Conservation (phyloP, 768 basidiomycete species). For the Boletales sp. region DNA sequence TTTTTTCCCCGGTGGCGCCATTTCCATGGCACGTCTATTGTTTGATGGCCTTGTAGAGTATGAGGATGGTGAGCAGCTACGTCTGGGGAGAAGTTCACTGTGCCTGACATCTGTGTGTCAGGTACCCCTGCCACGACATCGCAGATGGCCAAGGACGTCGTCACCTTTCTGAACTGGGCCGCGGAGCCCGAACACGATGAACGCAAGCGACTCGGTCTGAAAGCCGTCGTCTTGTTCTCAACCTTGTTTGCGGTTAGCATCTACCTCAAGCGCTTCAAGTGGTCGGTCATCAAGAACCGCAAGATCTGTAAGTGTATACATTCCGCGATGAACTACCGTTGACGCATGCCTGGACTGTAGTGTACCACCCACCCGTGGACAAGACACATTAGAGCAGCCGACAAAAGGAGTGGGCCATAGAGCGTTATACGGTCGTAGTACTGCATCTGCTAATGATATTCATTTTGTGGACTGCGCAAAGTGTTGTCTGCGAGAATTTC, state of each 20-base stretch:
- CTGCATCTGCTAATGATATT: conserved; percentile 23
- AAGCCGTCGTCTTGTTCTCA: conserved; percentile 93
- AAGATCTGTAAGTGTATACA: conserved; percentile 67
- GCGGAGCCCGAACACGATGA: conserved; percentile 98
- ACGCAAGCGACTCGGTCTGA: conserved; percentile 94
- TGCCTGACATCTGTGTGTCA: conserved; percentile 28
- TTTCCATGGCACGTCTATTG: conserved; percentile 95
- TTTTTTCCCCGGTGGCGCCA: conserved; percentile 98
- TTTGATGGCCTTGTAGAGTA: conserved; percentile 97
- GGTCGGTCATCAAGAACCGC: conserved; percentile 87
- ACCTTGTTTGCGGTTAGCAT: conserved; percentile 74
- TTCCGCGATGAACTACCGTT: background rate
- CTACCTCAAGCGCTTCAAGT: conserved; percentile 96
- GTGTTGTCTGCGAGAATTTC: too few species aligned
- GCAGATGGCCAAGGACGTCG: conserved; percentile 99
- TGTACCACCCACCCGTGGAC: conserved; percentile 39
- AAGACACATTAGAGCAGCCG: conserved; percentile 28
- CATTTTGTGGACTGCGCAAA: background rate
- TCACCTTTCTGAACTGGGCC: conserved; percentile 93
- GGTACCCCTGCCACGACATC: conserved; percentile 95
- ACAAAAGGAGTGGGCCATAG: conserved; percentile 8
- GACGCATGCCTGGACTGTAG: conserved; percentile 17
- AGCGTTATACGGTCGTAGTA: conserved; percentile 24
- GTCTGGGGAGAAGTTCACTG: background rate
- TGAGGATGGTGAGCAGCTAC: conserved; percentile 68